These are phyloP conservation scores for Trichoderma erinaceum DNA, from an alignment of 495 filamentous ascomycete species.

Conservation along the genomic window DNA sequence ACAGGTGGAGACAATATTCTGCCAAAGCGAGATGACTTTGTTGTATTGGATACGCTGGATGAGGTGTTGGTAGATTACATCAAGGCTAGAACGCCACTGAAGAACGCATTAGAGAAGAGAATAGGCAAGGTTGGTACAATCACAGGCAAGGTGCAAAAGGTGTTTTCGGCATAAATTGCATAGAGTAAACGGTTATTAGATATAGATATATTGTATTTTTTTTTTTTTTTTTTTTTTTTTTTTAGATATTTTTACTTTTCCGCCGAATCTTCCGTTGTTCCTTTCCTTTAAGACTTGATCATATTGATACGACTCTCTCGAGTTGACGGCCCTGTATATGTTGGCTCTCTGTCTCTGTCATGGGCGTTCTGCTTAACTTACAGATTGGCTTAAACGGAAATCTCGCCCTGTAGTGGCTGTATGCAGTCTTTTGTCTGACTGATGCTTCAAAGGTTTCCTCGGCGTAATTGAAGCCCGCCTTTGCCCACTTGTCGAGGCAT, in stretches of 20 bases:
- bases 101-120: conserved; percentile 43
- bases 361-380: too few relatives aligned
- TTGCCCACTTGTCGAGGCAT: neutral
- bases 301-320: neutral
- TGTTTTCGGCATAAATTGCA: neutral
- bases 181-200: neutral
- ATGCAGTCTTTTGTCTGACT: neutral
- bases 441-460: neutral
- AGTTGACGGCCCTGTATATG: neutral
- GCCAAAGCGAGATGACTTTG: conserved; percentile 28
- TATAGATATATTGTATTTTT: neutral
- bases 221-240: too few relatives aligned
- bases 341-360: neutral
- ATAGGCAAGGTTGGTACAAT: neutral
- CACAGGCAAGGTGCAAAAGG: conserved; percentile 1
- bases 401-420: neutral
- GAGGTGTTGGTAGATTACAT: conserved; percentile 47
- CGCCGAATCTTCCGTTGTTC: too few relatives aligned
- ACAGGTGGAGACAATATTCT: conserved; percentile 52
- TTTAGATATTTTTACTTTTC: neutral
- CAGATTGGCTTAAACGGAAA: neutral
- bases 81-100: conserved; percentile 35
- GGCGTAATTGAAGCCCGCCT: neutral
- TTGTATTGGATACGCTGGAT: conserved; percentile 45
- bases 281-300: too few relatives aligned